Evolutionary conservation across 129 eudicot species (phyloP).

Genomic region (Silybum marianum): DNA sequence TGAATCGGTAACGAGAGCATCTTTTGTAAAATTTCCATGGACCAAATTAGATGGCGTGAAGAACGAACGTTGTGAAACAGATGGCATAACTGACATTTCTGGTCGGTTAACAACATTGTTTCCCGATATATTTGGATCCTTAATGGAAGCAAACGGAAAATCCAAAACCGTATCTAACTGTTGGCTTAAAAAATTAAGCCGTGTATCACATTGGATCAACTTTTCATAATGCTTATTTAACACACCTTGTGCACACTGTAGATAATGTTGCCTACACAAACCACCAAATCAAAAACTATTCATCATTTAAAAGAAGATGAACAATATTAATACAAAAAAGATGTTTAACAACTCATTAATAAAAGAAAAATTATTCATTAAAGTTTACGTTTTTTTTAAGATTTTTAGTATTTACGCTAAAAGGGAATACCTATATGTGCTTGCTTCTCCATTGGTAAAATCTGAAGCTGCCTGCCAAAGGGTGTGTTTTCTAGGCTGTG

Average conservation of each 20-base stretch:
- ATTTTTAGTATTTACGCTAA: background rate
- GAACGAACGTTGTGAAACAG: background rate
- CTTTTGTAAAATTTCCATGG: background rate
- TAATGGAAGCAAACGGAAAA: conserved; percentile 40
- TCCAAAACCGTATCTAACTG: conserved; percentile 40
- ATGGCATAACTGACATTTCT: conserved; percentile 17
- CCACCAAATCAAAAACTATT: background rate
- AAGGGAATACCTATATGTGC: conserved; percentile 49
- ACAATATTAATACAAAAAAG: background rate
- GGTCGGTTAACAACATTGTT: conserved; percentile 25
- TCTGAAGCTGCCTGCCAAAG: conserved; percentile 75
- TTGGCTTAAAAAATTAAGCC: conserved; percentile 62
- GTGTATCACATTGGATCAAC: conserved; percentile 66
- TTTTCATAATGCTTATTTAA: conserved; percentile 80
- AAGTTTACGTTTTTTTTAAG: too few relatives aligned
- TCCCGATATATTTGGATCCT: conserved; percentile 25
- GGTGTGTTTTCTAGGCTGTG: conserved; percentile 91
- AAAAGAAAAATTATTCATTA: background rate
- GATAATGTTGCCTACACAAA: conserved; percentile 53
- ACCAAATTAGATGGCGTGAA: too few relatives aligned
- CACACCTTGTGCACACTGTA: conserved; percentile 58
- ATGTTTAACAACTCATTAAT: background rate
- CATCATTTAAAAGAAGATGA: background rate
- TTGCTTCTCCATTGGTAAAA: conserved; percentile 81
- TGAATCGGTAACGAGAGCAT: background rate